Base-by-base conservation (phyloP, 805 yeast species). In the Dipodascopsis tothii region DNA sequence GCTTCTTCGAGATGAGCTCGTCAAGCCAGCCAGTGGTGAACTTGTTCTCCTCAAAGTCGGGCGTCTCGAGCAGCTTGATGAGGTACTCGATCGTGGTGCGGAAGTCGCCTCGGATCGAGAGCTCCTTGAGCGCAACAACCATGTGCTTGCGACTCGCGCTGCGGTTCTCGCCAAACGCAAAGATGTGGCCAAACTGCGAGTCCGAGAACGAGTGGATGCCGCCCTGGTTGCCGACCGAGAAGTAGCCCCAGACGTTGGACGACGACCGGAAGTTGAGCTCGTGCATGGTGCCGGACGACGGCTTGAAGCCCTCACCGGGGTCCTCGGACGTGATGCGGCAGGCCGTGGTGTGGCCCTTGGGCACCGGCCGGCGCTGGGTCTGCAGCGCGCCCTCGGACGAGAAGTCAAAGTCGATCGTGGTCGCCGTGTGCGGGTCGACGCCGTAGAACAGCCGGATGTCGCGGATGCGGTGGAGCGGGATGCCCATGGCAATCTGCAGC, bases 11-110 rank as follows among this genome's bases (percentile, higher is more conserved):
- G 59, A 92, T 92, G 60, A 92, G 77, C 67, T 90, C 97, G 66
- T 92, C 98, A 60, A 92, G 78, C 99, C 99, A 92, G 44, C 97
- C 97, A 46, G 99, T 92, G 46, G 98, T 92, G 60, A 92, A 90
- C 39, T 92, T 90, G 67, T 92, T 94, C 46, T 82, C 87, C 68
- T 87, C 96, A 58, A 92, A 92, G 62, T 84, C 98, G 43, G 95
- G 92, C 20, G 98, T 88, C 69, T 92, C 97, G 59, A 92, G 74
- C 56, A 92, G 74, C 65, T 90, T 90, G 67, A 94, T 92, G 60
- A 92, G 75, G 62, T 92, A 92, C 68, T 92, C 99, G 52, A 90
- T 96, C 14, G 98, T 92, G 23, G 99, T 92, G 67, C 95, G 78
- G 74, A 92, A 92, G 60, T 92, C 98, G 75, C 99, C 98, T 67